Percentiles rank a stretch among this genome's conserved stretches.
phyloP scores from a whole-genome alignment of 2,329 filamentous ascomycete species.

The Cercospora citrullina region DNA sequence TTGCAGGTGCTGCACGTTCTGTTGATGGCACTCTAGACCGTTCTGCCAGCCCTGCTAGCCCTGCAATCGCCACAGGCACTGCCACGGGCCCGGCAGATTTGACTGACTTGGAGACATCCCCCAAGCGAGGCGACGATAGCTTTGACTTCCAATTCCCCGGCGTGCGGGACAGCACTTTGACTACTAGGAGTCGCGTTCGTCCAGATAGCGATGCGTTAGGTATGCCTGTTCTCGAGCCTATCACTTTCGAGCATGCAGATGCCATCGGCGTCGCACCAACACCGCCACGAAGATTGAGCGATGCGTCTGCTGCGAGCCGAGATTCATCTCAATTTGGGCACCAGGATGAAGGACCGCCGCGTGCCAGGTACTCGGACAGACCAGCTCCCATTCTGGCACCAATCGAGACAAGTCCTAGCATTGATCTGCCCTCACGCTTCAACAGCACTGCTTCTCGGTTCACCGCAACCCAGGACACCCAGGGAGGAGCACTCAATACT shows the following conservation, averaged over 20 bases:
- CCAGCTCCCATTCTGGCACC: slow-evolving; percentile 33
- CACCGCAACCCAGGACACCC: slow-evolving; percentile 4
- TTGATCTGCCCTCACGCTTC: slow-evolving; percentile 38
- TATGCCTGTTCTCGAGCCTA: slow-evolving; percentile 27
- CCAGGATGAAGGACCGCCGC: slow-evolving; percentile 3
- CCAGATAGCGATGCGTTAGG: slow-evolving; percentile 26
- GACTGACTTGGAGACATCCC: slow-evolving; percentile 8
- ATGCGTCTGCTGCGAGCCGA: slow-evolving; percentile 12
- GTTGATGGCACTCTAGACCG: slow-evolving; percentile 15
- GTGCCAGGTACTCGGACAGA: slow-evolving; percentile 24
- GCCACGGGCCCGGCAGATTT: slow-evolving; percentile 14
- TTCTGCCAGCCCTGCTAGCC: slow-evolving; percentile 21
- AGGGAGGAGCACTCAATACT: neutral
- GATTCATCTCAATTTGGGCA: slow-evolving; percentile 5
- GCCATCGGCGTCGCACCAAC: slow-evolving; percentile 18
- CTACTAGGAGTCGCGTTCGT: slow-evolving; percentile 19
- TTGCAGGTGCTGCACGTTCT: slow-evolving; percentile 24
- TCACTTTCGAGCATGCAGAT: slow-evolving; percentile 26
- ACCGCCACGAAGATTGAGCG: slow-evolving; percentile 19
- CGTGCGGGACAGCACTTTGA: slow-evolving; percentile 10
- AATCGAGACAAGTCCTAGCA: slow-evolving; percentile 33
- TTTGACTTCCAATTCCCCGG: slow-evolving; percentile 32
- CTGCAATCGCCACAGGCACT: neutral
- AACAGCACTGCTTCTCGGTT: slow-evolving; percentile 27
- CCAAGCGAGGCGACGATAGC: neutral